Percentiles rank a stretch among this genome's conserved stretches.
Conservation (phyloP, 176 grass and related monocot genomes). For the Bromus sterilis region DNA sequence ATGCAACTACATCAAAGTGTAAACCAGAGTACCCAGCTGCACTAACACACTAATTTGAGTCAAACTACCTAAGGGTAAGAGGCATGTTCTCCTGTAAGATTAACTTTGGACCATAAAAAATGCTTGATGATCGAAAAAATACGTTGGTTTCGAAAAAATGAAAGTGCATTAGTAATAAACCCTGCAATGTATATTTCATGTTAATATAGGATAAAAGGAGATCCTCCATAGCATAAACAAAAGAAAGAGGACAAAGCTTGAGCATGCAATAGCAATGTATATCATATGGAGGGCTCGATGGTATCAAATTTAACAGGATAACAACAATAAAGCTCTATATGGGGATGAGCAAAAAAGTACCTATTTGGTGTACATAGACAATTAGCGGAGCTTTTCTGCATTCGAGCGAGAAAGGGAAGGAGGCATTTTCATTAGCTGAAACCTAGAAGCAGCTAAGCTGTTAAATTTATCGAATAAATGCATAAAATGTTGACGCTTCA, state of each 20-base stretch:
- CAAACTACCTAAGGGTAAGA: not conserved
- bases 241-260: conserved; percentile 7
- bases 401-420: conserved; percentile 52
- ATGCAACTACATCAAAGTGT: not conserved
- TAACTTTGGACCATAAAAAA: not conserved
- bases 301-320: conserved; percentile 13
- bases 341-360: conserved; percentile 37
- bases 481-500: not conserved
- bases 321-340: conserved; percentile 14
- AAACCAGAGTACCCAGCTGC: not conserved
- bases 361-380: conserved; percentile 95
- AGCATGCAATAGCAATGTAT: not conserved
- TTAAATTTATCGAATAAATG: conserved; percentile 30
- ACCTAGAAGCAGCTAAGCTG: conserved; percentile 49
- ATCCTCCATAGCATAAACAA: not conserved
- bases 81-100: not conserved
- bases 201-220: not conserved
- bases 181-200: not conserved
- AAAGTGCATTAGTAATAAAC: not conserved
- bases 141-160: not conserved
- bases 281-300: not conserved
- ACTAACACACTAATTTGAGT: not conserved
- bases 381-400: conserved; percentile 68
- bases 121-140: not conserved
- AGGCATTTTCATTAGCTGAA: conserved; percentile 68